A percentile compares a stretch with the other conserved stretches of the same genome.
phyloP scores from a whole-genome alignment of 768 basidiomycete genomes.

The Rhizopogon sp. region DNA sequence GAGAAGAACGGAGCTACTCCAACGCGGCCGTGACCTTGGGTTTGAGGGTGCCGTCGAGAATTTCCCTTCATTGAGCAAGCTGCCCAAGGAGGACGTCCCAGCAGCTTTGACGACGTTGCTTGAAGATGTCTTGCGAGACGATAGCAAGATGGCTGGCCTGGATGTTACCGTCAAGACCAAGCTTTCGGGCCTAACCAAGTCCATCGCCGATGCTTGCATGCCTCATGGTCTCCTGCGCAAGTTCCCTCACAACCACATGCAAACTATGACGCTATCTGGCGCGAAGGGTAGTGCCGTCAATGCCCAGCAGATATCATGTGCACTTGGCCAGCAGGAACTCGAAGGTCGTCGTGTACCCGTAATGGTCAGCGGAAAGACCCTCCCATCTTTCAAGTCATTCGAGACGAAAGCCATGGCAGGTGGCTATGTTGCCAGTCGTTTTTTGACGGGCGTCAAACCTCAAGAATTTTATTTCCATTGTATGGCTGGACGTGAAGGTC shows the following conservation, averaged over 20 bases:
- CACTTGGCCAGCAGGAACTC: constrained; percentile 94
- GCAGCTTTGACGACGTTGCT: constrained; percentile 60
- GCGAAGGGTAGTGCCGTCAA: constrained; percentile 98
- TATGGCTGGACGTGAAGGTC: constrained; percentile 98
- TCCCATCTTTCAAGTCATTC: constrained; percentile 95
- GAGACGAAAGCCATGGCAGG: constrained; percentile 98
- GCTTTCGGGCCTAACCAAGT: constrained; percentile 80
- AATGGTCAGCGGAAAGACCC: constrained; percentile 98
- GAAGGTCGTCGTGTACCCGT: constrained; percentile 98
- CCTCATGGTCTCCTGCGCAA: constrained; percentile 84
- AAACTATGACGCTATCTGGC: constrained; percentile 96
- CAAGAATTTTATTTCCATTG: constrained; percentile 99
- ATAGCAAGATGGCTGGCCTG: constrained; percentile 94
- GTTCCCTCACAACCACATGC: constrained; percentile 99
- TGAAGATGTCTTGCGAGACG: constrained; percentile 91
- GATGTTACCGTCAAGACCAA: constrained; percentile 89
- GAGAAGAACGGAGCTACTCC: constrained; percentile 62
- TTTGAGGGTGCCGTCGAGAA: constrained; percentile 87
- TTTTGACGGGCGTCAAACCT: constrained; percentile 95
- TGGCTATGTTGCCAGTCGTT: constrained; percentile 96
- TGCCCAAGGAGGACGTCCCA: constrained; percentile 49
- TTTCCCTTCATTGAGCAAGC: constrained; percentile 67
- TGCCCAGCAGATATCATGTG: constrained; percentile 96
- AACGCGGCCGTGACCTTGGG: constrained; percentile 65
- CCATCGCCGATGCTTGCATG: constrained; percentile 84